Evolutionary conservation across 768 basidiomycete species (phyloP), one percentile per base, ranked within the genome.

Genomic region (Lactarius sanguifluus): DNA sequence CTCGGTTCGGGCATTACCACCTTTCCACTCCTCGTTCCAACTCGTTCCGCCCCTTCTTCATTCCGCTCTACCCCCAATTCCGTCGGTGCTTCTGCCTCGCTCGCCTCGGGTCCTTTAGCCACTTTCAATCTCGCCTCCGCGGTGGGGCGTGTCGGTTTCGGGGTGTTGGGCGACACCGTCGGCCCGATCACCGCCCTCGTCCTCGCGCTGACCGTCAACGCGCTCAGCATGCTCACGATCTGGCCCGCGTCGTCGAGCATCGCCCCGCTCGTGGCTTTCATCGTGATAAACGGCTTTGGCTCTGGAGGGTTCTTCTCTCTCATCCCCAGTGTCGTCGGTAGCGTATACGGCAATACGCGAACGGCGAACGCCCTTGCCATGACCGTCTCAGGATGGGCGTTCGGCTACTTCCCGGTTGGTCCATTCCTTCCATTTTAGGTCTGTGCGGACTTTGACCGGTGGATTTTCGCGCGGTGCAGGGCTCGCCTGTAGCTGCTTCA

Each of bases 11-110:
- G 70, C n/a, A 65, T 77, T 30, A 75, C 73, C 30, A 76, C 76
- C 18, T 79, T 79, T 63, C 77, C 76, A n/a, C 65, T 77, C 10
- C 74, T 79, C 41, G 76, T 77, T 28, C 73, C 77, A 1, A n/a
- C n/a, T n/a, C n/a, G n/a, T n/a, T n/a, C n/a, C n/a, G n/a, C n/a
- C 74, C 75, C 13, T 79, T 77, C 71, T 78, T 79, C 71, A 76
- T 78, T 56, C 77, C 76, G 1, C 70, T 74, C 12, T 79, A 78
- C 62, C 74, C 74, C 76, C 61, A 69, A 72, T 3, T 76, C 76
- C 2, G 68, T 77, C 40, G 59, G 69, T 30, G 68, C 75, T 38
- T 71, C 75, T 1, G 54, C 65, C 34, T 66, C 66, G 58, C 36
- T 73, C 36, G 73, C 69, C 25, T 75, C 76, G 4, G 57, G 72